Evolutionary conservation across 805 yeast species (phyloP), one percentile per base, ranked within the genome.

Genomic region (Sugiyamaella boreocaroliniensis): DNA sequence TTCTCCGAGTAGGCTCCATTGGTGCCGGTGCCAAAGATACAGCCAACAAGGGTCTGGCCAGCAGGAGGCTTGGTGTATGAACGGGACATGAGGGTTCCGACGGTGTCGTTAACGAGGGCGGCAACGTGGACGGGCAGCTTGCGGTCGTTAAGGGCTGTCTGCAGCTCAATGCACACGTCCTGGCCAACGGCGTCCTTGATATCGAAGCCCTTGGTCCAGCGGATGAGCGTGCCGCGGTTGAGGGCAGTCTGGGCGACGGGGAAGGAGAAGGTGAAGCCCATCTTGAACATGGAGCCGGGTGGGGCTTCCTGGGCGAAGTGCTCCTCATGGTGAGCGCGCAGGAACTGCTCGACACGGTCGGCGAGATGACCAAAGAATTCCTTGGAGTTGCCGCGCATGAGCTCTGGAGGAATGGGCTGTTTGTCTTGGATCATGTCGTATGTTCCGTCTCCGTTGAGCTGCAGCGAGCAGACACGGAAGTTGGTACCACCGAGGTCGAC

Each of bases 401-500:
- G 73, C 48, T 83, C 89, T 22, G 76, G 75, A 1, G 97, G 97
- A 44, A 93, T 86, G 45, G 83, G 84, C 56, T 77, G 77, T 69
- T 92, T 90, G 48, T 81, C 71, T 67, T 92, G 97, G 59, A 80
- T 79, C 55, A 90, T 71, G 20, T 77, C 74, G 68, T 84, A 89
- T n/a, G 92, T 83, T 59, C 86, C 88, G 61, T 73, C 70, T 29
- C 77, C 77, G 37, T 68, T 56, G 61, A 92, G 76, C 40, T 76
- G 68, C 29, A 92, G 90, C 1, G 97, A 89, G 66, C 97, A 89
- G 22, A 93, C 96, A 63, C 99, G 78, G 71, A 92, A 89, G 68
- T 93, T 90, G 53, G 98, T 90, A 48, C 98, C 98, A 57, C 99
- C 99, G 50, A 92, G 76, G 66, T 92, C 98, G 4, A 93, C 96